These are phyloP conservation scores for Talaromyces wortmannii DNA, from an alignment of 495 filamentous ascomycete genomes.

Conservation along the genomic window DNA sequence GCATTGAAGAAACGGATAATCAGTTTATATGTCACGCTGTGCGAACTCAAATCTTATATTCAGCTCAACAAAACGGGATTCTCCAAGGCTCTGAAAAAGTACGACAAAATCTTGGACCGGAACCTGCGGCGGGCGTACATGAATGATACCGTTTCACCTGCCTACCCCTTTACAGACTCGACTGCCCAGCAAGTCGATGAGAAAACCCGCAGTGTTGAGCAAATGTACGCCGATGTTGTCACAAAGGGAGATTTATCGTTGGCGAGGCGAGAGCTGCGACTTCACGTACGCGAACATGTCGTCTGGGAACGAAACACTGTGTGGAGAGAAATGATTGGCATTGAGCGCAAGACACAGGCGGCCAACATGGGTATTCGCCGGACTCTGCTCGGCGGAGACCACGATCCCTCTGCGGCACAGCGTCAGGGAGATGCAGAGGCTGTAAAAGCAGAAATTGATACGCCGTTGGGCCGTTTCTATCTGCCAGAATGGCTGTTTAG, in stretches of 20 bases:
- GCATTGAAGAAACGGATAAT: slow-evolving; percentile 87
- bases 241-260: slow-evolving; percentile 68
- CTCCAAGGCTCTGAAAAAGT: slow-evolving; percentile 94
- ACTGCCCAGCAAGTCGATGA: slow-evolving; percentile 66
- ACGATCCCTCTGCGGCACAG: slow-evolving; percentile 60
- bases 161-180: slow-evolving; percentile 66
- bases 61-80: slow-evolving; percentile 97
- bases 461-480: slow-evolving; percentile 71
- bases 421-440: slow-evolving; percentile 80
- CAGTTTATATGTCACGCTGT: slow-evolving; percentile 84
- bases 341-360: slow-evolving; percentile 92
- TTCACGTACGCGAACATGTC: slow-evolving; percentile 93
- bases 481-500: slow-evolving; percentile 80
- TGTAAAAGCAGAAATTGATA: slow-evolving; percentile 59
- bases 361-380: slow-evolving; percentile 78
- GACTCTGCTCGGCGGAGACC: slow-evolving; percentile 70
- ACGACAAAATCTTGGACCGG: slow-evolving; percentile 89
- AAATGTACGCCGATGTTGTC: slow-evolving; percentile 71
- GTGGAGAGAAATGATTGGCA: slow-evolving; percentile 97
- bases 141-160: slow-evolving; percentile 57
- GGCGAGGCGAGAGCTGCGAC: slow-evolving; percentile 77
- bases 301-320: slow-evolving; percentile 99
- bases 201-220: slow-evolving; percentile 65
- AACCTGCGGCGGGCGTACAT: slow-evolving; percentile 72
- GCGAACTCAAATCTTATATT: slow-evolving; percentile 90